Conservation (phyloP, 257 asterid species). For the Solanum gracilifrons region DNA sequence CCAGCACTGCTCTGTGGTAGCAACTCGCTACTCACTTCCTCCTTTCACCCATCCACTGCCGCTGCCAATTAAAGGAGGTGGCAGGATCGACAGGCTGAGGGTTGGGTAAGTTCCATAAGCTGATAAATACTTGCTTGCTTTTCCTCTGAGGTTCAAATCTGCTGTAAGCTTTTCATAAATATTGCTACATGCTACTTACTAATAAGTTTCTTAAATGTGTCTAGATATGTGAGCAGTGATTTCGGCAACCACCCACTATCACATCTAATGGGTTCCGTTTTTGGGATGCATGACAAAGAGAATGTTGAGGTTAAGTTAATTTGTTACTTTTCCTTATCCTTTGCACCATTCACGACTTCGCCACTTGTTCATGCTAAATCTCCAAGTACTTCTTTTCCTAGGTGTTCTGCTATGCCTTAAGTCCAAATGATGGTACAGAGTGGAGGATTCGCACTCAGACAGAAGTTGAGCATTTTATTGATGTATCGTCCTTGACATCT, state of each 20-base stretch:
- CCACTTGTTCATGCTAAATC: background rate
- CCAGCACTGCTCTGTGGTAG: conserved; percentile 87
- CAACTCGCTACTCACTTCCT: conserved; percentile 82
- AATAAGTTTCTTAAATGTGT: background rate
- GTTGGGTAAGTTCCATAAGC: conserved; percentile 53
- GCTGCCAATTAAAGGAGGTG: conserved; percentile 55
- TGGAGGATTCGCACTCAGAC: conserved; percentile 90
- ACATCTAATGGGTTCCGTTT: conserved; percentile 97
- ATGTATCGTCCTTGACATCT: conserved; percentile 88
- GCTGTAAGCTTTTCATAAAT: background rate
- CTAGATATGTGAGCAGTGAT: conserved; percentile 97
- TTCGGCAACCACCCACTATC: conserved; percentile 98
- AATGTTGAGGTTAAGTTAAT: conserved; percentile 67
- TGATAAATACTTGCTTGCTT: background rate
- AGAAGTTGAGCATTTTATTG: conserved; percentile 87
- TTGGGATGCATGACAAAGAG: conserved; percentile 84
- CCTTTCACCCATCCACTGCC: conserved; percentile 82
- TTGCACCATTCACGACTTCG: background rate
- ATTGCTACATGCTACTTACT: background rate
- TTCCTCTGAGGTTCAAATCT: background rate
- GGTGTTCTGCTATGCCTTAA: conserved; percentile 96
- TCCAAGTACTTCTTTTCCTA: conserved; percentile 13
- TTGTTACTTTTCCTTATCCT: background rate
- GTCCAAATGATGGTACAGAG: conserved; percentile 92
- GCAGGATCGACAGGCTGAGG: conserved; percentile 59